phyloP scores from a whole-genome alignment of 2,329 filamentous ascomycete species.

The Fusarium sp. region DNA sequence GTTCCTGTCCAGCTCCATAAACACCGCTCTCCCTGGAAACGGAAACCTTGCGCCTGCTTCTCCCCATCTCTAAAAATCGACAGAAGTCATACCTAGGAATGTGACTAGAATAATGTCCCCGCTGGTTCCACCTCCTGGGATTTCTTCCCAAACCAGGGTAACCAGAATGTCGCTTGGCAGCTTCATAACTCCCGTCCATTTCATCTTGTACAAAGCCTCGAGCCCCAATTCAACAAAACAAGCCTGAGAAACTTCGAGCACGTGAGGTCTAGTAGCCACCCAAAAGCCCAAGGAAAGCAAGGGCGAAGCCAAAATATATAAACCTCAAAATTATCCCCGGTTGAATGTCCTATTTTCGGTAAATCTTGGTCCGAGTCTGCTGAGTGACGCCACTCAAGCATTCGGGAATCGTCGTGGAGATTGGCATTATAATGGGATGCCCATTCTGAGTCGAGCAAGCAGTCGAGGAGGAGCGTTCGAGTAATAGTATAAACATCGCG shows the following conservation, averaged over 20 bases:
- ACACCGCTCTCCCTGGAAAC: constrained; percentile 36
- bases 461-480: constrained; percentile 23
- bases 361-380: constrained; percentile 19
- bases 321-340: constrained; percentile 32
- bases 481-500: constrained; percentile 29
- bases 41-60: constrained; percentile 36
- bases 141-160: constrained; percentile 16
- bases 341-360: constrained; percentile 23
- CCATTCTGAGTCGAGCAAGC: constrained; percentile 20
- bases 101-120: constrained; percentile 17
- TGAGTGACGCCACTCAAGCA: constrained; percentile 15
- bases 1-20: constrained; percentile 33
- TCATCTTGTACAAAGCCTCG: constrained; percentile 29
- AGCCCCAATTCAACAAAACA: constrained; percentile 27
- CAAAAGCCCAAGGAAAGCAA: constrained; percentile 29
- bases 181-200: constrained; percentile 19
- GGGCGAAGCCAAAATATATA: constrained; percentile 29
- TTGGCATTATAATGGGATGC: constrained; percentile 16
- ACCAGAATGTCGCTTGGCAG: constrained; percentile 18
- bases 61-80: constrained; percentile 18
- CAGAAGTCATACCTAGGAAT: constrained; percentile 25
- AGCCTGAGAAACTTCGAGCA: constrained; percentile 28
- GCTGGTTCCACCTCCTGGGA: constrained; percentile 11
- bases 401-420: constrained; percentile 20
- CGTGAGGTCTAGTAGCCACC: constrained; percentile 35